Conservation (phyloP, 805 yeast species). For the Ogataea philodendri region DNA sequence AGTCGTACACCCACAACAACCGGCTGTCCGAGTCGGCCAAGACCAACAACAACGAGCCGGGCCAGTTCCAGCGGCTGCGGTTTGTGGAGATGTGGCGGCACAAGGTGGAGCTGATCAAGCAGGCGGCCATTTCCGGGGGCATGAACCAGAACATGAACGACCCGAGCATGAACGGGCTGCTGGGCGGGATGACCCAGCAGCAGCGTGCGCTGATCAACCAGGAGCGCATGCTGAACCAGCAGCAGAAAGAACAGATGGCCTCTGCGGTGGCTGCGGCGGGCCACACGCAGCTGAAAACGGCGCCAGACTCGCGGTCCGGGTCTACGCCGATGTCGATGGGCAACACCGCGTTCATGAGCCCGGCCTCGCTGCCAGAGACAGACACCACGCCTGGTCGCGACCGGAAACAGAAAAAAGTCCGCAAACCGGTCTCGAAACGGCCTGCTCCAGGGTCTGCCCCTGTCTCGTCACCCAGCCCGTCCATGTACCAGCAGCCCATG, state of each 20-base stretch:
- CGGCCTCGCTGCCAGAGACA: background rate
- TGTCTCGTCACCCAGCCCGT: slow-evolving; percentile 21
- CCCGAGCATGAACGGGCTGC: slow-evolving; percentile 26
- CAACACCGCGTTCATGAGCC: slow-evolving; percentile 2
- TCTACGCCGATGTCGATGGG: slow-evolving; percentile 6
- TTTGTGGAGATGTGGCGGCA: slow-evolving; percentile 85
- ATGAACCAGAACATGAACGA: slow-evolving; percentile 16
- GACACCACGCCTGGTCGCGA: slow-evolving; percentile 11
- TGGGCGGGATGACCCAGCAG: slow-evolving; percentile 31
- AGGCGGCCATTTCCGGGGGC: slow-evolving; percentile 36
- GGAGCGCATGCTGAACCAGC: slow-evolving; percentile 29
- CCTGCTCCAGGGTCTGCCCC: slow-evolving; percentile 28
- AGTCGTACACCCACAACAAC: slow-evolving; percentile 38
- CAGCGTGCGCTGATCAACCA: slow-evolving; percentile 30
- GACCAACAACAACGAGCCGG: slow-evolving; percentile 28
- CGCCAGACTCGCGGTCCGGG: slow-evolving; percentile 5
- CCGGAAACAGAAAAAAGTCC: slow-evolving; percentile 28
- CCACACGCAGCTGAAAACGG: slow-evolving; percentile 11
- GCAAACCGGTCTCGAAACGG: slow-evolving; percentile 35
- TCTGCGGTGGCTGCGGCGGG: slow-evolving; percentile 32
- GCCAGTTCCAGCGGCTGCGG: slow-evolving; percentile 80
- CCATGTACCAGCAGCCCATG: slow-evolving; percentile 32
- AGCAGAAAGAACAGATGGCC: slow-evolving; percentile 35
- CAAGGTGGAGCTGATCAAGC: slow-evolving; percentile 54
- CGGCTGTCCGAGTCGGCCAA: slow-evolving; percentile 28